Base-by-base conservation (phyloP, 495 filamentous ascomycete genomes). In the Hyphodiscus hymeniophilus region DNA sequence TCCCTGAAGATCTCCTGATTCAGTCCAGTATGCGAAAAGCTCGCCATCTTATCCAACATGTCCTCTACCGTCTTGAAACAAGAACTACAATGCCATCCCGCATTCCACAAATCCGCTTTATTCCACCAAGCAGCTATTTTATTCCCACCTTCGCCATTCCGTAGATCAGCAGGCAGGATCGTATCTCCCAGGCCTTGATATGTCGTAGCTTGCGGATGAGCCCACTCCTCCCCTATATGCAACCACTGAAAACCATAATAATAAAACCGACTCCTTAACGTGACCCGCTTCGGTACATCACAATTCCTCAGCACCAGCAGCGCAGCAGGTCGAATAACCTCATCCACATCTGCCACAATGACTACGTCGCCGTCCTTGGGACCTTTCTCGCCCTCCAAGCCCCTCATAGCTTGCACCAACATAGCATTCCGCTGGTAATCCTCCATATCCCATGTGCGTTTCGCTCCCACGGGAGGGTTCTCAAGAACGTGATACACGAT, bases 171-270 rank as follows among this genome's bases (percentile, higher is more conserved):
- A 2, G 70, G 68, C 13, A 60, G 51, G 28, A 72, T 56, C 8
- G 70, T 74, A 7, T 59, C 30, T 6, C 57, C 45, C 6, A 20
- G 24, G 0, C 67, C 67, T 16, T 55, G 41, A 50, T 55, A 74
- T 11, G 57, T 56, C 2, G 67, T 72, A 21, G 67, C 70, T 54
- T 72, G 70, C 4, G 68, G 68, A 52, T 71, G 69, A 8, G 54
- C 42, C 69, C 69, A 71, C 50, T 70, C 42, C 26, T 56, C 60
- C 4, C 58, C 58, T 8, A 51, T 57, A 47, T 70, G 66, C 17
- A 59, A 51, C 61, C 63, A 72, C 54, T 74, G 69, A 56, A 72
- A 74, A 26, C 62, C 63, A 56, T 73, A 73, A 51, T 69, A 68
- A 47, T 68, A 71, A 51, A 67, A 68, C 16, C 52, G 43, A 38